Base-by-base conservation (phyloP, 2,329 filamentous ascomycete genomes). In the Trichocomaceae sp. region DNA sequence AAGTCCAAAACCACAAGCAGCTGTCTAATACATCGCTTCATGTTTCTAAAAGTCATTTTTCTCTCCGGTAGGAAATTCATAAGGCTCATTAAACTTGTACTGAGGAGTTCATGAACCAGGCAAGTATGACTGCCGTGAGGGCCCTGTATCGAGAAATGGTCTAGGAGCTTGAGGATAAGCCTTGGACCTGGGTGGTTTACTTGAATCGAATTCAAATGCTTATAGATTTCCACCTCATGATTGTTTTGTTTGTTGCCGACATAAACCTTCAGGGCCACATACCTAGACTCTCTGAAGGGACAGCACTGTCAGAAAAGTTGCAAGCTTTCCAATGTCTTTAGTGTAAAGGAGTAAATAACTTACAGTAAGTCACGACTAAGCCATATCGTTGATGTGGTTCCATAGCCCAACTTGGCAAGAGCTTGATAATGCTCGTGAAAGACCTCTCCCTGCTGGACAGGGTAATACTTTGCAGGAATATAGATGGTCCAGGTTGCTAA, bases 1-100 rank as follows among this genome's bases (percentile, higher is more conserved):
- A 62, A 79, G 35, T 79, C 74, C 33, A 79, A 58, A 1, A 71
- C 75, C 7, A 73, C 59, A 50, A 79, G 75, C 1, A 78, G 59
- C 0, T 64, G 69, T 5, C 63, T 58, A n/a, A 79, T 68, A 1
- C 71, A 57, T 23, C 70, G 61, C 8, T 66, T 67, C 0, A 77
- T 50, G 2, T 74, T 61, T 1, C 64, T 62, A 7, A 72, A 17
- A 4, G 52, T 19, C 44, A 54, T 37, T 22, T n/a, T 41, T 22
- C 20, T 9, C 22, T 37, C 20, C 13, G 26, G 72, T 52, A 75
- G 76, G 17, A 73, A 73, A 35, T 58, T 58, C 8, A 78, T 58
- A 45, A 77, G 74, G 2, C 62, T 59, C 41, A 64, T 53, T 0
- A 74, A 60, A 63, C 68, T 78, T 49, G 76, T 73, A 63, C 70